A percentile compares a stretch with the other conserved stretches of the same genome.
Conservation (phyloP, 2,329 filamentous ascomycete species). For the Cercospora zeae-maydis region DNA sequence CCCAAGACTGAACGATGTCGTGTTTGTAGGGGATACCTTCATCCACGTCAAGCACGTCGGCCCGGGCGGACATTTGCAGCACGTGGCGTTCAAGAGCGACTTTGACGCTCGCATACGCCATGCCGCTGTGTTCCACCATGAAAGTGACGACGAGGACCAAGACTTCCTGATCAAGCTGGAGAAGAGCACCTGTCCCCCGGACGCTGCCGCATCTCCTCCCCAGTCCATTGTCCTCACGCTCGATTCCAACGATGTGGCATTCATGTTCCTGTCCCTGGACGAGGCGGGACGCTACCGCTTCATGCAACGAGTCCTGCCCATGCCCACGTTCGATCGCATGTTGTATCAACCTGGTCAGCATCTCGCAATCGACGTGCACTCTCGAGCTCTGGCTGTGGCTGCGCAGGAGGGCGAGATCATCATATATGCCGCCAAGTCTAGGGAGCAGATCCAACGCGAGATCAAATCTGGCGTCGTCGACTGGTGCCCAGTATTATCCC, state of each 20-base stretch:
- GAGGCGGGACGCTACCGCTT: constrained; percentile 55
- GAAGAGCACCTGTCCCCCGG: constrained; percentile 17
- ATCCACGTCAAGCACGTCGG: constrained; percentile 69
- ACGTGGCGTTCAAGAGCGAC: constrained; percentile 73
- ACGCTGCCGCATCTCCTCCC: constrained; percentile 54
- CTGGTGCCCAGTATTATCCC: constrained; percentile 59
- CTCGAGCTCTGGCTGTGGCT: constrained; percentile 62
- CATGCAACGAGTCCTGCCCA: constrained; percentile 55
- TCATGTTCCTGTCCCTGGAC: constrained; percentile 62
- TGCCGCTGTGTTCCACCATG: constrained; percentile 65
- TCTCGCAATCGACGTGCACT: constrained; percentile 73
- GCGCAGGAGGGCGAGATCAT: constrained; percentile 68
- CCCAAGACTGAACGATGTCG: constrained; percentile 69
- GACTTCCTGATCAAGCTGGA: constrained; percentile 30
- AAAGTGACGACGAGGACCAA: constrained; percentile 38
- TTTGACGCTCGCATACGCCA: constrained; percentile 77
- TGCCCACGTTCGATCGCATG: constrained; percentile 54
- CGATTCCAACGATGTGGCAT: constrained; percentile 68
- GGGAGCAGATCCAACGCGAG: constrained; percentile 51
- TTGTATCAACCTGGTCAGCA: constrained; percentile 58
- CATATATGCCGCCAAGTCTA: constrained; percentile 65
- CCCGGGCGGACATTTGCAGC: constrained; percentile 65
- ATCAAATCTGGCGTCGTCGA: constrained; percentile 44
- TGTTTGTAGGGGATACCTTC: constrained; percentile 78
- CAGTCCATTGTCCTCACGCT: constrained; percentile 77